phyloP scores from a whole-genome alignment of 2,329 filamentous ascomycete species.

The Fusarium sulawesiense region DNA sequence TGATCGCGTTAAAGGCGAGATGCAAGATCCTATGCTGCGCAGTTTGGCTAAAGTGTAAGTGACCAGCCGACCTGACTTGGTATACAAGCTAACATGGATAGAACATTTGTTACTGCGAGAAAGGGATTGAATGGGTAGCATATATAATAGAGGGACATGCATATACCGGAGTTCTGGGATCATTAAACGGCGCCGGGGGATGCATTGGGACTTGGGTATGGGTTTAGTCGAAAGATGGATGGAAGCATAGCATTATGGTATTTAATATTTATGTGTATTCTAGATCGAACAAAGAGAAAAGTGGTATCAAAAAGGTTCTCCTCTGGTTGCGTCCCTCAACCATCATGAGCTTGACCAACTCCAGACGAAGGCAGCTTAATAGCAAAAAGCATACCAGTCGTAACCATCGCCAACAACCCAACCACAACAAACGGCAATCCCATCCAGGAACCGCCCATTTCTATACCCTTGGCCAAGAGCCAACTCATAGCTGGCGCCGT shows the following conservation, averaged over 20 bases:
- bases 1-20: conserved; percentile 48
- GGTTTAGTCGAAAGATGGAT: too few relatives aligned
- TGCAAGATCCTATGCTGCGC: conserved; percentile 46
- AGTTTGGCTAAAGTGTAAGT: conserved; percentile 50
- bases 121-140: conserved; percentile 39
- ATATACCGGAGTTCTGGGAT: conserved; percentile 30
- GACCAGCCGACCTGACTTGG: rapidly evolving
- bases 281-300: not conserved
- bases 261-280: not conserved
- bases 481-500: conserved; percentile 60
- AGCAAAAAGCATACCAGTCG: conserved; percentile 47
- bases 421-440: conserved; percentile 62
- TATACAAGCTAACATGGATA: conserved; percentile 20
- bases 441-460: conserved; percentile 59
- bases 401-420: conserved; percentile 48
- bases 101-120: conserved; percentile 50
- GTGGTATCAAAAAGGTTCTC: too few relatives aligned
- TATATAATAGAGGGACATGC: not conserved
- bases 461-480: conserved; percentile 59
- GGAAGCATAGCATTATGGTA: not conserved
- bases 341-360: conserved; percentile 32
- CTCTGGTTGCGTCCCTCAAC: not conserved
- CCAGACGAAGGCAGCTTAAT: conserved; percentile 45
- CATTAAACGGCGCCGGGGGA: conserved; percentile 1
- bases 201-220: too few relatives aligned